Conservation (phyloP, 1,139 yeast species). For the Yarrowia galli region DNA sequence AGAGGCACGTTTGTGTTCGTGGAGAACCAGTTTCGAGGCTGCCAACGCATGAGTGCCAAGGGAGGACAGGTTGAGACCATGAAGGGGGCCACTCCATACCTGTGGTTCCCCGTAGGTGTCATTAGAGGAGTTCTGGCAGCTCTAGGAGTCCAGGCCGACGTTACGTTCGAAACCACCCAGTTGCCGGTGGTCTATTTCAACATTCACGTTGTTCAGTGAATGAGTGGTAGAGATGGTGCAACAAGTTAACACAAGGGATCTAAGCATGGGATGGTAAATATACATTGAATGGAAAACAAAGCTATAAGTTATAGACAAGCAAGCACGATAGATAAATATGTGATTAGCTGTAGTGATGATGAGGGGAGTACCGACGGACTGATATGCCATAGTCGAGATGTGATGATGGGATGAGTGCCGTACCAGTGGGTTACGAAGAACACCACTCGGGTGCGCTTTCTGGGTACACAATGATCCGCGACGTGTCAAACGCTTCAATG, state of each 20-base stretch:
- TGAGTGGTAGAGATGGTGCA: neutral
- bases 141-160: constrained; percentile 71
- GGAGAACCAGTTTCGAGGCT: constrained; percentile 67
- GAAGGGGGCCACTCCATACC: constrained; percentile 54
- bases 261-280: constrained; percentile 3
- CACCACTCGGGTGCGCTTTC: constrained; percentile 61
- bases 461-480: constrained; percentile 59
- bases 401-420: too few relatives aligned
- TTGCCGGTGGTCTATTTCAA: constrained; percentile 76
- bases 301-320: constrained; percentile 15
- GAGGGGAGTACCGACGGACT: too few relatives aligned
- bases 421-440: neutral
- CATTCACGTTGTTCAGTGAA: constrained; percentile 54
- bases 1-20: constrained; percentile 81
- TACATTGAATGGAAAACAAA: constrained; percentile 18
- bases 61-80: constrained; percentile 46
- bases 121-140: constrained; percentile 79
- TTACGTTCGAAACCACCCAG: constrained; percentile 65
- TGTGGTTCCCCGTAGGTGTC: constrained; percentile 85
- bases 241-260: neutral
- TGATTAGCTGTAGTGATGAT: neutral
- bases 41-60: constrained; percentile 56
- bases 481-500: constrained; percentile 81
- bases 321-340: neutral
- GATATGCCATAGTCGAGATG: too few relatives aligned